Conservation (phyloP, 768 basidiomycete genomes). For the Ramaria sp. region DNA sequence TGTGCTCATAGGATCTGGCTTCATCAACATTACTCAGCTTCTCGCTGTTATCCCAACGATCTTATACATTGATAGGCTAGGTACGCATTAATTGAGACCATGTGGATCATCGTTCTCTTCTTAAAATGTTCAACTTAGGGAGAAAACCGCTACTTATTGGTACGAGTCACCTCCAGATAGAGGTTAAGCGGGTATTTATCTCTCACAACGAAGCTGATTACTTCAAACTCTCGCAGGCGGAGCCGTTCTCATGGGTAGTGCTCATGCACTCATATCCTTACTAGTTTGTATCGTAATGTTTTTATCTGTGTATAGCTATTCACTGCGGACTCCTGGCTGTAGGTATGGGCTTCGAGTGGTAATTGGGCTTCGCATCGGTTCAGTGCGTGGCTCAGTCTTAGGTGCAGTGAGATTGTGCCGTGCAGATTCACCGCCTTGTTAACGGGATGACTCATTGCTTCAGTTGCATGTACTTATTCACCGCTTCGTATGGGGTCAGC, state of each 20-base stretch:
- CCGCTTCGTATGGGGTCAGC: conserved; percentile 64
- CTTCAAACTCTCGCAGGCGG: conserved; percentile 26
- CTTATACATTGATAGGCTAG: conserved; percentile 53
- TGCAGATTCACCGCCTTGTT: background rate
- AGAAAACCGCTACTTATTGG: conserved; percentile 52
- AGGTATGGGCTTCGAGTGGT: conserved; percentile 17
- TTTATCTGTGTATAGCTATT: background rate
- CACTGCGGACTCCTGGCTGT: background rate
- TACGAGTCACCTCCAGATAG: conserved; percentile 13
- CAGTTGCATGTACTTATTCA: conserved; percentile 64
- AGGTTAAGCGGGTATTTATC: background rate
- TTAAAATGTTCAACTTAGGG: conserved; percentile 29
- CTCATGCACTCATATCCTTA: conserved; percentile 55
- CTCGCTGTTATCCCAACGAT: conserved; percentile 68
- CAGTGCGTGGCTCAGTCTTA: conserved; percentile 63
- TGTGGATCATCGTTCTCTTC: no score
- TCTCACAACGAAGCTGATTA: background rate
- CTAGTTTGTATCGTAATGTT: conserved; percentile 31
- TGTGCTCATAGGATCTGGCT: conserved; percentile 60
- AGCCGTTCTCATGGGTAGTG: conserved; percentile 47
- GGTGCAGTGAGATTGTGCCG: conserved; percentile 25
- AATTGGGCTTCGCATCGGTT: conserved; percentile 47
- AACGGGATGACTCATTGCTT: background rate
- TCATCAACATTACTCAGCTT: conserved; percentile 71
- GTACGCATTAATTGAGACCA: conserved; percentile 21